Percentiles rank a stretch among this genome's conserved stretches.
These are phyloP conservation scores for Russula vinacea DNA, from an alignment of 768 basidiomycete genomes.

Conservation along the genomic window DNA sequence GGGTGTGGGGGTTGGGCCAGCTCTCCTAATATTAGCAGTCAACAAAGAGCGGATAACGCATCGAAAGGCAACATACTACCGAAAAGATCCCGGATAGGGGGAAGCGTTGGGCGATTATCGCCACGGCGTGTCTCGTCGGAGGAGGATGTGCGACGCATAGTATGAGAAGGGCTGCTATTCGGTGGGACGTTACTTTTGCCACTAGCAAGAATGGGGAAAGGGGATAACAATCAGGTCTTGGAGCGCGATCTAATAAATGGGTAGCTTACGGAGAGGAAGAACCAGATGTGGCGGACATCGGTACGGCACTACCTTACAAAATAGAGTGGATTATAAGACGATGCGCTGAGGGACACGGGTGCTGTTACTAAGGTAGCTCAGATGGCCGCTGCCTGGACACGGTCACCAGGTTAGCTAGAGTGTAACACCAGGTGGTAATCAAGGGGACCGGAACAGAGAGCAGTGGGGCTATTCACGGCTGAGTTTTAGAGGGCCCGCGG, in stretches of 20 bases:
- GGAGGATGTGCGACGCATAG: conserved; percentile 23
- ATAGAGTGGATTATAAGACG: conserved; percentile 7
- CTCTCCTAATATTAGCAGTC: conserved; percentile 21
- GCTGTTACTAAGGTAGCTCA: conserved; percentile 24
- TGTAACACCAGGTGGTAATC: conserved; percentile 21
- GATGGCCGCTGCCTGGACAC: conserved; percentile 26
- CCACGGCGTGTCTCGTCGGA: conserved; percentile 25
- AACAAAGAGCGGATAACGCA: not conserved
- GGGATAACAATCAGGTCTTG: conserved; percentile 7
- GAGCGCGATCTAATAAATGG: conserved; percentile 13
- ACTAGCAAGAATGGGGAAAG: conserved; percentile 11
- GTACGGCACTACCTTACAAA: conserved; percentile 1
- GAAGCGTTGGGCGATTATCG: conserved; percentile 30
- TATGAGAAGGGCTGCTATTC: conserved; percentile 4
- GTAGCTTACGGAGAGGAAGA: conserved; percentile 16
- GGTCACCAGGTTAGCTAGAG: conserved; percentile 27
- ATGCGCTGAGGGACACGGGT: conserved; percentile 1
- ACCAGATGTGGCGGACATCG: conserved; percentile 10
- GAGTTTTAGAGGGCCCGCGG: conserved; percentile 28
- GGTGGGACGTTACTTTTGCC: not conserved
- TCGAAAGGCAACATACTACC: conserved; percentile 22
- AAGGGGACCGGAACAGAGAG: conserved; percentile 28
- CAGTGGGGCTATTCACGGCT: not conserved
- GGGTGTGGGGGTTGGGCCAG: conserved; percentile 27
- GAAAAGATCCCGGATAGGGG: conserved; percentile 30